phyloP scores from a whole-genome alignment of 306 rosid species.

The Spatholobus suberectus region DNA sequence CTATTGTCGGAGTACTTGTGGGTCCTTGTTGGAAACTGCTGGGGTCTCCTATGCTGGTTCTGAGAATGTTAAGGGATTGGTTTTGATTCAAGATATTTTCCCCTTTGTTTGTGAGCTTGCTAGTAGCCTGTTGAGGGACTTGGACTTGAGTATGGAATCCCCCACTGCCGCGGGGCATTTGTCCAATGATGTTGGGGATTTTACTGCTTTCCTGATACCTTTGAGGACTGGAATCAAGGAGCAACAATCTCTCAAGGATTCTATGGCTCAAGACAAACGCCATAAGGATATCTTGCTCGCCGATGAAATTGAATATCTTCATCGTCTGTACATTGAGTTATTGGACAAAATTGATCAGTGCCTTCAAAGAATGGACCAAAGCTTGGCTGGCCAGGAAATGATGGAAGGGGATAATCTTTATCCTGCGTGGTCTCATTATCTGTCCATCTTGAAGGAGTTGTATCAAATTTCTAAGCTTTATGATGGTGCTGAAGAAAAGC shows the following conservation, averaged over 20 bases:
- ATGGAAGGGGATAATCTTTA: constrained; percentile 46
- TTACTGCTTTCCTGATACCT: constrained; percentile 61
- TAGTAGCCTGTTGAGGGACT: constrained; percentile 57
- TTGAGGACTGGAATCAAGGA: constrained; percentile 52
- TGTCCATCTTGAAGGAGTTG: constrained; percentile 78
- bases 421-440: constrained; percentile 82
- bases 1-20: constrained; percentile 73
- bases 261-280: constrained; percentile 9
- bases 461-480: constrained; percentile 62
- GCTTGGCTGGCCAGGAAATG: constrained; percentile 50
- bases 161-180: constrained; percentile 54
- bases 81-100: constrained; percentile 63
- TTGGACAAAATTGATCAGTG: constrained; percentile 62
- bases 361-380: constrained; percentile 58
- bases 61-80: constrained; percentile 39
- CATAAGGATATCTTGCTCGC: constrained; percentile 42
- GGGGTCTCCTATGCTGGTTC: constrained; percentile 39
- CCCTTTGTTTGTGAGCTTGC: constrained; percentile 78
- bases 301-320: constrained; percentile 65
- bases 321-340: constrained; percentile 45
- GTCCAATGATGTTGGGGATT: constrained; percentile 64
- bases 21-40: constrained; percentile 62
- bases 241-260: constrained; percentile 37
- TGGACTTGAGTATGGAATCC: constrained; percentile 56
- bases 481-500: constrained; percentile 63